A percentile compares a stretch with the other conserved stretches of the same genome.
These are phyloP conservation scores for Neofusicoccum umdonicola DNA, from an alignment of 2,329 filamentous ascomycete species.

Conservation along the genomic window DNA sequence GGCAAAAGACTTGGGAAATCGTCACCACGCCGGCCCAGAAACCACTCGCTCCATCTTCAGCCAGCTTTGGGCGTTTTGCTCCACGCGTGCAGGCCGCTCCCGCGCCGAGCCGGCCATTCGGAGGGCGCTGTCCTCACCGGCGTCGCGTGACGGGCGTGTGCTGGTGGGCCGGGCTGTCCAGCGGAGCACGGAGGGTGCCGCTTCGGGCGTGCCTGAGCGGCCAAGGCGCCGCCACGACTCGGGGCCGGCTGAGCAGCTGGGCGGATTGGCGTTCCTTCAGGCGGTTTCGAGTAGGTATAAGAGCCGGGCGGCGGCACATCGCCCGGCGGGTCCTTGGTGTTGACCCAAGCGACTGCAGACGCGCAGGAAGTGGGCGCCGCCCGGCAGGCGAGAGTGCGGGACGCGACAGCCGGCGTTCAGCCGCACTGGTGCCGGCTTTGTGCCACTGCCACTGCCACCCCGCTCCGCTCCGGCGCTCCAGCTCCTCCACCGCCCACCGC, in stretches of 20 bases:
- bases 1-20: not conserved
- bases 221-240: not conserved
- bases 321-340: not conserved
- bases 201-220: not conserved
- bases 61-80: no score
- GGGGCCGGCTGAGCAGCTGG: not conserved
- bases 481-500: not conserved
- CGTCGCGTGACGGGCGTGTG: not conserved
- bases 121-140: not conserved
- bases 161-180: not conserved
- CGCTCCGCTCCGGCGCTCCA: constrained; percentile 7
- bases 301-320: not conserved
- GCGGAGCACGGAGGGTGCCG: not conserved
- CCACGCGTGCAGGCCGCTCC: not conserved
- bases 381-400: not conserved
- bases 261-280: not conserved
- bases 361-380: not conserved
- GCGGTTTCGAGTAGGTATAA: not conserved
- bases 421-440: not conserved
- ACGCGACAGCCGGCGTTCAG: not conserved
- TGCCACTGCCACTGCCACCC: not conserved
- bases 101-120: not conserved
- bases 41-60: not conserved
- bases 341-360: not conserved
- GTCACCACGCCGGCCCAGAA: not conserved